Evolutionary conservation across 2,329 filamentous ascomycete species (phyloP), one percentile per base, ranked within the genome.

Genomic region (Aspergillus ustus): DNA sequence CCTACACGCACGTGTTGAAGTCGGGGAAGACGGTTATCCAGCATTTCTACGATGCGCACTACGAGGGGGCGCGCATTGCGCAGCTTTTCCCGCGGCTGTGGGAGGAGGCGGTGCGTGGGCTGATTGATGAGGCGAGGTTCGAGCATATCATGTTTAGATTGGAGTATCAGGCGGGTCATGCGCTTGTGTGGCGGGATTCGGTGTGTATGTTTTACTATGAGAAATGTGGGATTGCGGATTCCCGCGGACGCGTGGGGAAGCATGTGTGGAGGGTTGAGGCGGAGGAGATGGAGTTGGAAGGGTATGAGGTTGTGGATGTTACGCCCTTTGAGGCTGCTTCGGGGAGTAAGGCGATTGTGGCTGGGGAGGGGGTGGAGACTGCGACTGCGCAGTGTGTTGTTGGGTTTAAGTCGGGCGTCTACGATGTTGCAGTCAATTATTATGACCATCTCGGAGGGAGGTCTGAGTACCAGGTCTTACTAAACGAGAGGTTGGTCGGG

Each of bases 201-300:
- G 85, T 91, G 75, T 85, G 78, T 68, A 78, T 85, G 59, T 91
- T 89, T 75, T 91, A 89, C 74, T 68, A 80, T 70, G 87, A 85
- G 70, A 74, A 86, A 43, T 88, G 87, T 0, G 79, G 82, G 2
- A 89, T 91, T 48, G 71, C 83, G 0, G 89, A 91, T 65, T 77
- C 81, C 20, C 67, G 67, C 0, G 78, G 78, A 2, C 82, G 89
- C 9, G 88, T 91, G 0, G 82, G 83, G 1, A 79, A 86, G 62
- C 84, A 91, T 72, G 83, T 84, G 0, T 88, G 84, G 74, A 84
- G 89, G n/a, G 83, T 91, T 50, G 89, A 91, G 77, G 88, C 88
- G 1, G 89, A 91, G 74, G 77, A 76, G 57, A 90, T 91, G 88
- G 66, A 74, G 0, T 77, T 91, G 1, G 76, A 80, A 7, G 85